A percentile compares a stretch with the other conserved stretches of the same genome.
These are phyloP conservation scores for Edaphochlamys debaryana DNA, from an alignment of 139 green algal species.

Conservation along the genomic window DNA sequence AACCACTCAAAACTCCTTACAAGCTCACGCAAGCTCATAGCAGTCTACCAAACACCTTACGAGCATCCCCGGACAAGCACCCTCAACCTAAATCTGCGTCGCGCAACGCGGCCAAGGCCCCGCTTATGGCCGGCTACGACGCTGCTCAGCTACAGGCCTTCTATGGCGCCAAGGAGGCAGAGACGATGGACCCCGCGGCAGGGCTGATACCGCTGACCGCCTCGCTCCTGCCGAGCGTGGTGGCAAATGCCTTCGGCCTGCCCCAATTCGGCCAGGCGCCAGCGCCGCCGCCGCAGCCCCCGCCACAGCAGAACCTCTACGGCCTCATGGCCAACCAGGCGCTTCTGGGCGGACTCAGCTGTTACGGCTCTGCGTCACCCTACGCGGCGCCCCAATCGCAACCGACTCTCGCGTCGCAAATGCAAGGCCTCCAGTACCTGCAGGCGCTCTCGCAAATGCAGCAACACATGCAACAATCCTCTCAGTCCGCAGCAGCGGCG, in stretches of 20 bases:
- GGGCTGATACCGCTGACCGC: slow-evolving; percentile 17
- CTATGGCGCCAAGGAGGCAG: slow-evolving; percentile 30
- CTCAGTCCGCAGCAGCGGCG: not conserved
- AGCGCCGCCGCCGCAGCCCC: not conserved
- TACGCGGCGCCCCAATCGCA: not conserved
- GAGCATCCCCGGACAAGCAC: too few relatives aligned
- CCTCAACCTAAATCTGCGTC: too few relatives aligned
- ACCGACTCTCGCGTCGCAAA: not conserved
- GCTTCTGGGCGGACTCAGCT: slow-evolving; percentile 14
- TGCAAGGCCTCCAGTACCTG: not conserved
- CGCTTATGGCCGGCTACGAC: slow-evolving; percentile 12
- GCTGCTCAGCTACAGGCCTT: not conserved
- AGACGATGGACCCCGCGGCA: not conserved
- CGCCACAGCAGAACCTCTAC: not conserved
- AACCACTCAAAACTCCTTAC: too few relatives aligned
- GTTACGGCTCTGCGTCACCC: not conserved
- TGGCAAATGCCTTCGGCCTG: slow-evolving; percentile 22
- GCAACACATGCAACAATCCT: slow-evolving; percentile 27
- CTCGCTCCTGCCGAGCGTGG: slow-evolving; percentile 7
- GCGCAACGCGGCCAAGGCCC: too few relatives aligned
- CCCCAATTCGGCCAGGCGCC: not conserved
- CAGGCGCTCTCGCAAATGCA: slow-evolving; percentile 11
- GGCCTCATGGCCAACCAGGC: slow-evolving; percentile 13
- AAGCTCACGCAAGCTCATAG: too few relatives aligned
- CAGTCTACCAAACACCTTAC: too few relatives aligned